Conservation (phyloP, 148 eudicot genomes). For the Beta vulgaris region DNA sequence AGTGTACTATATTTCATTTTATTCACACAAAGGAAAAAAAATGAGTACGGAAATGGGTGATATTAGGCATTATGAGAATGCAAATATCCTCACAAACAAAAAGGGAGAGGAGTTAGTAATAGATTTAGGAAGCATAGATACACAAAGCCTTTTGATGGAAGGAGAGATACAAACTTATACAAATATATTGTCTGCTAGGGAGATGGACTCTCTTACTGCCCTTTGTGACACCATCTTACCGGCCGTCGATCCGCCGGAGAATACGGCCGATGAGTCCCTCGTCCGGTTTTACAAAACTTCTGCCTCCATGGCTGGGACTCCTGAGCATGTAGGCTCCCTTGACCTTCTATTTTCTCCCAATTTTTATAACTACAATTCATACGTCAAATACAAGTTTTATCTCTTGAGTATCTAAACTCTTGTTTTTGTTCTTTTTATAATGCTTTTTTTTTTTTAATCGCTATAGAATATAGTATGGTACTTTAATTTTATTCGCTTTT, state of each 20-base stretch:
- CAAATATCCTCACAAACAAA: background rate
- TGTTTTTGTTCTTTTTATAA: no score
- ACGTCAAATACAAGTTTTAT: no score
- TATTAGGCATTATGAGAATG: background rate
- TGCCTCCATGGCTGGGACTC: conserved; percentile 52
- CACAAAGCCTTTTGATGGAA: conserved; percentile 12
- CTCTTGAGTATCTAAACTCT: no score
- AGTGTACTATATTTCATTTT: no score
- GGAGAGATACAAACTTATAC: background rate
- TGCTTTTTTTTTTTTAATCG: no score
- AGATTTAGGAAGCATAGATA: conserved; percentile 27
- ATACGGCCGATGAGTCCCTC: conserved; percentile 13
- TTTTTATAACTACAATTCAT: no score
- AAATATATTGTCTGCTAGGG: conserved; percentile 29
- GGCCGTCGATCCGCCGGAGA: conserved; percentile 30
- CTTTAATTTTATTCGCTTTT: no score
- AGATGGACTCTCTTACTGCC: conserved; percentile 56
- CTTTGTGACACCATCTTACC: conserved; percentile 62
- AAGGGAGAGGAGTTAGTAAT: conserved; percentile 17
- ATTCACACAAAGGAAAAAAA: background rate
- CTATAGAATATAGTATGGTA: no score
- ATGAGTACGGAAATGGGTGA: background rate
- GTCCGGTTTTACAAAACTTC: conserved; percentile 42
- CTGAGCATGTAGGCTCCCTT: conserved; percentile 31
- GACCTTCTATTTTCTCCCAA: background rate